These are phyloP conservation scores for Sordariomycetes sp. DNA, from an alignment of 2,329 filamentous ascomycete species.

Conservation along the genomic window DNA sequence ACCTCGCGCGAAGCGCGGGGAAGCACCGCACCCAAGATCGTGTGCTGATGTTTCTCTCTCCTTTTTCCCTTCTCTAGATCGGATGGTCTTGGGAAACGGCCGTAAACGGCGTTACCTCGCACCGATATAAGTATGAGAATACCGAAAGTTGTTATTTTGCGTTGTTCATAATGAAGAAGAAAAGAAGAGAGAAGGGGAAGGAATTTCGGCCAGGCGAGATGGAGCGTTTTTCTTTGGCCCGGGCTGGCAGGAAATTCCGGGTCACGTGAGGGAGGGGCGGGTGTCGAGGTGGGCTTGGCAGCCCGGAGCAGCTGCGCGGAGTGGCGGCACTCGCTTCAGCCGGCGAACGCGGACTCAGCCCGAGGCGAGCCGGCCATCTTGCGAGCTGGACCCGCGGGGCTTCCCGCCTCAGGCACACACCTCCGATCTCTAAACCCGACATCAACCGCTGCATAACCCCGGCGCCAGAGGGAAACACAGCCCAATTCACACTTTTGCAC, in stretches of 20 bases:
- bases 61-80: slow-evolving; percentile 36
- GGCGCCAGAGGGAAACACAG: neutral
- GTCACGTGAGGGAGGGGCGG: neutral
- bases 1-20: slow-evolving; percentile 26
- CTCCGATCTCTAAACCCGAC: neutral
- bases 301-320: neutral
- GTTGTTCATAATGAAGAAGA: slow-evolving; percentile 31
- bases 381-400: neutral
- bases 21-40: slow-evolving; percentile 52
- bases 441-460: neutral
- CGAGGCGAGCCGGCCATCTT: no score
- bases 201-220: neutral
- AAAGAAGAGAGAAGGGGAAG: slow-evolving; percentile 14
- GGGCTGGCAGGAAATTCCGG: neutral
- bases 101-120: slow-evolving; percentile 30
- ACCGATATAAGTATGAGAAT: slow-evolving; percentile 25
- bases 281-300: neutral
- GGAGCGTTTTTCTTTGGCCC: neutral
- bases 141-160: slow-evolving; percentile 36
- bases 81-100: slow-evolving; percentile 37
- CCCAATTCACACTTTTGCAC: neutral
- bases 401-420: neutral
- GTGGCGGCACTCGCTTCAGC: no score
- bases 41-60: slow-evolving; percentile 37
- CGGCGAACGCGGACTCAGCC: no score